phyloP scores from a whole-genome alignment of 2,329 filamentous ascomycete species.

The Aspergillus texensis region DNA sequence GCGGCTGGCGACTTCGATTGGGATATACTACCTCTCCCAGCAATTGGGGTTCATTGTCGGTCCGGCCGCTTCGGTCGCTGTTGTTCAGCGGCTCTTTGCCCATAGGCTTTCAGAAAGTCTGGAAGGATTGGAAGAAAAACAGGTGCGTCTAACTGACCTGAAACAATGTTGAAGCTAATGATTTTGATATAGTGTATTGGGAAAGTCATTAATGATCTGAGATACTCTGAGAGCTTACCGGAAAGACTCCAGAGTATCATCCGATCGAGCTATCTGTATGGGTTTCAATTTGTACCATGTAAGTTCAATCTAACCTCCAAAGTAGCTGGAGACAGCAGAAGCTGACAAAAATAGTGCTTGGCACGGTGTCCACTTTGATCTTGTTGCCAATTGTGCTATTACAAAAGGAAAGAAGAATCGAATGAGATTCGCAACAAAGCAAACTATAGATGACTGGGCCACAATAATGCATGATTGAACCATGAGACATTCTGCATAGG shows the following conservation, averaged over 20 bases:
- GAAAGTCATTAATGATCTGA: slow-evolving; percentile 13
- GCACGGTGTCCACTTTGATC: background rate
- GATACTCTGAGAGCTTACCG: slow-evolving; percentile 9
- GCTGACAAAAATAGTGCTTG: background rate
- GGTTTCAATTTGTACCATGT: slow-evolving; percentile 16
- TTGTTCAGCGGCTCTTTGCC: slow-evolving; percentile 17
- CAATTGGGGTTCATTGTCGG: slow-evolving; percentile 24
- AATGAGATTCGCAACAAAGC: background rate
- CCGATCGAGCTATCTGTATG: slow-evolving; percentile 13
- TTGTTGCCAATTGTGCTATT: background rate
- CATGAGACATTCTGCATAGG: too few relatives aligned
- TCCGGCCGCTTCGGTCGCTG: slow-evolving; percentile 11
- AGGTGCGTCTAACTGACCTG: background rate
- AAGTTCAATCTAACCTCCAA: background rate
- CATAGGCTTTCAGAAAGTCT: slow-evolving; percentile 4
- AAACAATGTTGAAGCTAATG: background rate
- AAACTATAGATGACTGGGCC: background rate
- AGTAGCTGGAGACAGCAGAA: background rate
- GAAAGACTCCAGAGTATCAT: slow-evolving; percentile 8
- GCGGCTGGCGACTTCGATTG: slow-evolving; percentile 13
- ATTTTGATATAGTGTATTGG: slow-evolving; percentile 9
- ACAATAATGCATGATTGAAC: too few relatives aligned
- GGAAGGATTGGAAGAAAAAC: background rate
- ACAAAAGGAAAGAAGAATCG: background rate
- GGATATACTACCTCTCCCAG: slow-evolving; percentile 20